Evolutionary conservation across 345 rosid species (phyloP), one percentile per base, ranked within the genome.

Genomic region (Hibiscus tridactylites): DNA sequence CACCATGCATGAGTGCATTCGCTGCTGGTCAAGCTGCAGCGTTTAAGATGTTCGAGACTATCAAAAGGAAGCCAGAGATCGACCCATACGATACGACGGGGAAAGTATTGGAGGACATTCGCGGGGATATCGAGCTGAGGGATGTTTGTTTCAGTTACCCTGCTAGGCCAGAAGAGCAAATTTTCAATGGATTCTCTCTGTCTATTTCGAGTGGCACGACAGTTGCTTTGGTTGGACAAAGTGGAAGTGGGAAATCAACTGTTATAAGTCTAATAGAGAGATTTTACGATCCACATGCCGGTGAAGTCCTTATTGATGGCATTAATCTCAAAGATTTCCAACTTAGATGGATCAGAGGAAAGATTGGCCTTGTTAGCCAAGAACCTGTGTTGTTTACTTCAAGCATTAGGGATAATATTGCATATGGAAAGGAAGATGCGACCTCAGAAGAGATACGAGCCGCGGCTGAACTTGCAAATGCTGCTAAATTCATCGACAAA

Each of bases 181-280:
- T 91, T 42, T 89, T 91, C 50, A 65, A 73, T 5, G 91, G 95
- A 1, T 91, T 91, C 74, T 89, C 88, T 16, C 81, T 91, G 39
- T 72, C 69, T 24, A 91, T 91, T 29, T 56, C 87, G 0, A 82
- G 86, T 31, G 97, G 97, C 9, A 78, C 90, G 17, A 89, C 92
- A n/a, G 82, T 87, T 16, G 97, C 97, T 16, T 70, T 91, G 72
- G 97, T 91, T 56, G 97, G 97, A 47, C 90, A 91, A 68, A 91
- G 95, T 29, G 97, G 97, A 67, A 91, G 97, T 57, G 95, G 95
- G 26, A 91, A 89, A 77, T 91, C 97, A 17, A 91, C 97, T 0
- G 92, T 88, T 0, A 84, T 89, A 33, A 89, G 90, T 81, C 74
- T 91, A 44, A 84, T 91, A 6, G 93, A 91, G 81, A 85, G 97